A percentile compares a stretch with the other conserved stretches of the same genome.
Evolutionary conservation across 495 filamentous ascomycete species (phyloP).

Genomic region (Amorphotheca resinae): DNA sequence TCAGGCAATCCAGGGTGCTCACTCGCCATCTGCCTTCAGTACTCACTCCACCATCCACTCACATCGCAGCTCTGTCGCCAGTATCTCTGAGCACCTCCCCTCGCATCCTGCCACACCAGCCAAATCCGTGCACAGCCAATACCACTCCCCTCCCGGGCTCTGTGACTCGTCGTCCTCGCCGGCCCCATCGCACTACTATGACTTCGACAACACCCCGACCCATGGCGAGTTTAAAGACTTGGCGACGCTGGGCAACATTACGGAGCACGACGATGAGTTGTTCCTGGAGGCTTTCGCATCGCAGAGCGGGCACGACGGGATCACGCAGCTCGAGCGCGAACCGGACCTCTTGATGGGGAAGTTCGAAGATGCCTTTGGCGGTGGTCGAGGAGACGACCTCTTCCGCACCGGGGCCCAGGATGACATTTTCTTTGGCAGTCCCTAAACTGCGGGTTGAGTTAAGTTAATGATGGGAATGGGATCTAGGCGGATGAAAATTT

Average conservation of each 20-base stretch:
- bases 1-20: constrained; percentile 17
- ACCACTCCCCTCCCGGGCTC: constrained; percentile 30
- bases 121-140: constrained; percentile 25
- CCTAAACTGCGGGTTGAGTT: too few relatives aligned
- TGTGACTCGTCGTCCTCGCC: constrained; percentile 35
- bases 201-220: constrained; percentile 26
- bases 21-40: constrained; percentile 28
- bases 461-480: too few relatives aligned
- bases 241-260: constrained; percentile 22
- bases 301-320: constrained; percentile 18
- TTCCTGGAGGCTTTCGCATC: constrained; percentile 23
- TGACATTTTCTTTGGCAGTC: constrained; percentile 28
- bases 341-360: constrained; percentile 31
- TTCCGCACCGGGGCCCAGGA: constrained; percentile 26
- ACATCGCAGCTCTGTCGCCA: constrained; percentile 11
- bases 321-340: constrained; percentile 28
- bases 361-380: constrained; percentile 33
- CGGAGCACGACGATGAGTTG: constrained; percentile 23
- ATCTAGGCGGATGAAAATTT: too few relatives aligned
- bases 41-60: constrained; percentile 21
- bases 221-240: constrained; percentile 20
- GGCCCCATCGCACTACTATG: constrained; percentile 32
- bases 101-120: constrained; percentile 33
- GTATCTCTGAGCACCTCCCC: constrained; percentile 19
- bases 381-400: constrained; percentile 22